phyloP scores from a whole-genome alignment of 495 filamentous ascomycete species.

The Hypoxylon fragiforme region DNA sequence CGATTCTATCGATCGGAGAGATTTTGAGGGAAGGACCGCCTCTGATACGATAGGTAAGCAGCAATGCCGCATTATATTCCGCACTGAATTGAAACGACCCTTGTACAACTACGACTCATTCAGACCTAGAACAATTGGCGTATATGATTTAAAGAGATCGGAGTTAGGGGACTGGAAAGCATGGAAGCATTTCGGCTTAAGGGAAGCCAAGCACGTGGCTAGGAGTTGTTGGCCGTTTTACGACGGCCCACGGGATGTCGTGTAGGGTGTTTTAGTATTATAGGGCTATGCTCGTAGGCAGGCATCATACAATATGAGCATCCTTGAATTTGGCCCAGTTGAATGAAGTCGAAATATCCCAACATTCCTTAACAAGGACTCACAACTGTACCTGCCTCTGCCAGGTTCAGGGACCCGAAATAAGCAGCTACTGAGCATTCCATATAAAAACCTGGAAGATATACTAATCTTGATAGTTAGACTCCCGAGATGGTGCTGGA shows the following conservation, averaged over 20 bases:
- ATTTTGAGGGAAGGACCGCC: constrained; percentile 32
- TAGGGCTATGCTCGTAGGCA: too few species aligned
- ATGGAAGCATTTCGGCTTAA: constrained; percentile 5
- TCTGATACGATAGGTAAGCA: neutral
- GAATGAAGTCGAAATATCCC: too few species aligned
- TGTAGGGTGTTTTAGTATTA: too few species aligned
- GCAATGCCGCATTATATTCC: neutral
- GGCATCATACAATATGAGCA: too few species aligned
- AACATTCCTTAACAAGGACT: too few species aligned
- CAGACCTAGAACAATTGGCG: neutral
- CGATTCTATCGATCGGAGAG: constrained; percentile 32
- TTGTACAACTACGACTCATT: constrained; percentile 3
- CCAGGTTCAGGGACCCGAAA: neutral
- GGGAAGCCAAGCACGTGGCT: neutral
- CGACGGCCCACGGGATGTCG: too few species aligned
- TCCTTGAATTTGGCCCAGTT: too few species aligned
- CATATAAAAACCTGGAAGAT: neutral
- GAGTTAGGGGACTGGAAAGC: constrained; percentile 19
- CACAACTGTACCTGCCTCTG: too few species aligned
- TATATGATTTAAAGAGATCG: constrained; percentile 2
- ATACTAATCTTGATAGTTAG: too few species aligned
- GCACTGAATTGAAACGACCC: neutral
- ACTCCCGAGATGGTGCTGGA: too few species aligned
- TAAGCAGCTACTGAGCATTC: neutral
- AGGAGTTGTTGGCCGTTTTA: constrained; percentile 6